Base-by-base conservation (phyloP, 768 basidiomycete species). In the Tulasnella sp. region DNA sequence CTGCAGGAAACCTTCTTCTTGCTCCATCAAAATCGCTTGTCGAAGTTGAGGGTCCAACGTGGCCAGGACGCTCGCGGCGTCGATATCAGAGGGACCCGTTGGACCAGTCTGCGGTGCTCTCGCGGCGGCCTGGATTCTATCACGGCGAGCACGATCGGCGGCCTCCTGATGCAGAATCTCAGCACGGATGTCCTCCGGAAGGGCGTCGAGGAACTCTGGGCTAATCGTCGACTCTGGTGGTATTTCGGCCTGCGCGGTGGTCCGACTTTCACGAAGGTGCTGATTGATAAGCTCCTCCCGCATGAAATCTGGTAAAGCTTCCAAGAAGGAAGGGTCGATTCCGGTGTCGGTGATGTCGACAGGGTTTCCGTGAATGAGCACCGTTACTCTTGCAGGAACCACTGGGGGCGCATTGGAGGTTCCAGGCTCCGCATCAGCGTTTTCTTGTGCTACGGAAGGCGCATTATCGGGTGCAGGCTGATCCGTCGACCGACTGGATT, bases 301-400 rank as follows among this genome's bases (percentile, higher is more conserved):
- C 86, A 99, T 98, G 65, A 98, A 95, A 68, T 99, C 96, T 0
- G 96, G 96, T 8, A 99, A 74, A 24, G 96, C 96, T 73, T 97
- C 93, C 60, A 99, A 75, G 79, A 99, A 99, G 4, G 91, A 93
- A 1, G 94, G 91, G 69, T 99, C 96, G 68, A 99, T 97, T 3
- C 96, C 96, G 38, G 93, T 95, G 66, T 98, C 93, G 2, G 96
- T 99, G 69, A 99, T 99, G 68, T 99, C 96, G 26, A 98, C 90
- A 5, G 84, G 77, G 64, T 82, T 88, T 53, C 96, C 96, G 70
- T 93, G 89, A 55, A 99, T 90, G 73, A 82, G 79, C 67, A 99
- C 86, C 0, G 88, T 91, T 26, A 95, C 78, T 34, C 96, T 83
- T 21, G 63, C 58, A 32, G 59, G 54, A 8, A 29, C 41, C 41